phyloP scores from a whole-genome alignment of 768 basidiomycete species.

The Lactarius deliciosus region DNA sequence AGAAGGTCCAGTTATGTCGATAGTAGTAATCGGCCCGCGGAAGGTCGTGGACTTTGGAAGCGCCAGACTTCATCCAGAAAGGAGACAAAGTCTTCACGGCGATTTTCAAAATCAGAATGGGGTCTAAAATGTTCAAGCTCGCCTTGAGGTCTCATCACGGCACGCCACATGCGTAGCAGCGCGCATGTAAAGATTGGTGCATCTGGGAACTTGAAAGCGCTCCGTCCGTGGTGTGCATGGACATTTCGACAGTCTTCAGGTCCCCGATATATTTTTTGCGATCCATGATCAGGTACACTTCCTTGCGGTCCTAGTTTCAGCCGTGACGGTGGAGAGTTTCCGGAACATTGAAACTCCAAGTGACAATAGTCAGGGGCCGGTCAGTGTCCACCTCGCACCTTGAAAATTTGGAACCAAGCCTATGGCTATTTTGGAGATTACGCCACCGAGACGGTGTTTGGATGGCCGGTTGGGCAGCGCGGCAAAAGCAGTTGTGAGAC shows the following conservation, averaged over 20 bases:
- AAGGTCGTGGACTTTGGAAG: not conserved
- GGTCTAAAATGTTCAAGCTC: not conserved
- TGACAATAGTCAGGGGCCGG: not conserved
- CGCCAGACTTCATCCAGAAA: not conserved
- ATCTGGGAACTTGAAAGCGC: slow-evolving; percentile 1
- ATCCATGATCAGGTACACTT: not conserved
- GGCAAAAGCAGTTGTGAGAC: not conserved
- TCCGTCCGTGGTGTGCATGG: slow-evolving; percentile 6
- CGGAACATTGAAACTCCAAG: not conserved
- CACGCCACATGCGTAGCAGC: slow-evolving; percentile 5
- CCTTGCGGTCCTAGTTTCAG: not conserved
- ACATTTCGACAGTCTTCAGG: slow-evolving; percentile 21
- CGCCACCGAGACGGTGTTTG: not conserved
- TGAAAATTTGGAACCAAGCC: not conserved
- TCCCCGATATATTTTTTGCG: slow-evolving; percentile 13
- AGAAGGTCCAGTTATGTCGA: not conserved
- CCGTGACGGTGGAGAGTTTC: not conserved
- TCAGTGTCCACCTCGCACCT: not conserved
- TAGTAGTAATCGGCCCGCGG: slow-evolving; percentile 7
- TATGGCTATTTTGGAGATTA: not conserved
- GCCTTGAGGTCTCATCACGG: not conserved
- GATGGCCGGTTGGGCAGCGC: not conserved
- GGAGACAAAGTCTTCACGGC: not conserved
- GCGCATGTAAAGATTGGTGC: not conserved
- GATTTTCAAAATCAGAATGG: not conserved